Evolutionary conservation across 208 protist species (phyloP).

Genomic region (Crithidia expoeki): DNA sequence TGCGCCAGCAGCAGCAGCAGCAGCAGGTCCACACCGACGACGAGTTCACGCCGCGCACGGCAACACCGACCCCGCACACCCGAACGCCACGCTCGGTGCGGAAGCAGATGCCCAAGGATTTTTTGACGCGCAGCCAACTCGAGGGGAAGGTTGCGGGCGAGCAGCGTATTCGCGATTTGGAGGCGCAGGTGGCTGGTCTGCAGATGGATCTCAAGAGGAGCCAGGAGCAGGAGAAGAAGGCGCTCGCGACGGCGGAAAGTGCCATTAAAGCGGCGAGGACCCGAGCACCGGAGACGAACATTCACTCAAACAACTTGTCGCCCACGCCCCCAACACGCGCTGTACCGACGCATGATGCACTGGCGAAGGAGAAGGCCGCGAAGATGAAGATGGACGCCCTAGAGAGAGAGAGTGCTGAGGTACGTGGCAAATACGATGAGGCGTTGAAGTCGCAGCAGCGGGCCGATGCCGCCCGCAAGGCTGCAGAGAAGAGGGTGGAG

Average conservation of each 20-base stretch:
- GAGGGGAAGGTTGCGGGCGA: conserved; percentile 34
- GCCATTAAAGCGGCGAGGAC: conserved; percentile 5
- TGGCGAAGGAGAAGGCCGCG: conserved; percentile 14
- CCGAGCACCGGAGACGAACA: neutral
- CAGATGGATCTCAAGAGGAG: conserved; percentile 30
- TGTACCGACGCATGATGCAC: too few species aligned
- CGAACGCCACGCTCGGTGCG: conserved; percentile 29
- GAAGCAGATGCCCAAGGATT: conserved; percentile 23
- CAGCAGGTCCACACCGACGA: conserved; percentile 16
- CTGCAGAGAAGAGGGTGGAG: conserved; percentile 23
- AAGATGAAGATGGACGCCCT: conserved; percentile 15
- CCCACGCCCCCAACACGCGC: neutral
- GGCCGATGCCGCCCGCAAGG: conserved; percentile 12
- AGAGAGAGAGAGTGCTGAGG: conserved; percentile 42
- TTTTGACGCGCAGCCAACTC: conserved; percentile 14
- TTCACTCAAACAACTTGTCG: conserved; percentile 1
- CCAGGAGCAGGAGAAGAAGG: conserved; percentile 19
- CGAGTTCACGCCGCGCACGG: conserved; percentile 32
- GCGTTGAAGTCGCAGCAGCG: conserved; percentile 9
- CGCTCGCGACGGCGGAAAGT: conserved; percentile 3
- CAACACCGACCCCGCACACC: conserved; percentile 20
- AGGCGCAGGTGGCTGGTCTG: conserved; percentile 38
- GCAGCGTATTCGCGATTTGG: conserved; percentile 28
- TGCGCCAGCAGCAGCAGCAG: conserved; percentile 25
- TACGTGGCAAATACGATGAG: conserved; percentile 25